Percentiles rank a stretch among this genome's conserved stretches.
Conservation (phyloP, 495 filamentous ascomycete genomes). For the Xylaria bambusicola region DNA sequence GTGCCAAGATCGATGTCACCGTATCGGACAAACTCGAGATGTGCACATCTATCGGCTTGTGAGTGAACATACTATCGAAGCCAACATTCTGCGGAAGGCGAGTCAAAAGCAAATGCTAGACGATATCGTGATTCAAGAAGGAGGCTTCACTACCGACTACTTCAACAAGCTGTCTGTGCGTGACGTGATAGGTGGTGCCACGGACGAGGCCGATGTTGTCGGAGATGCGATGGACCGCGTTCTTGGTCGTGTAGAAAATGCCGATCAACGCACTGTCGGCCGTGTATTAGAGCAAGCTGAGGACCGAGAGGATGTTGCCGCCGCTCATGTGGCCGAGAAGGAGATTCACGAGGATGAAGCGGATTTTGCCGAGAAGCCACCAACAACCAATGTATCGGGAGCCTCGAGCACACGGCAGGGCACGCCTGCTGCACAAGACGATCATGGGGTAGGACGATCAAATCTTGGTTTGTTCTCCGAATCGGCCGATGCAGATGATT, state of each 20-base stretch:
- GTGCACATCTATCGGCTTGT: constrained; percentile 98
- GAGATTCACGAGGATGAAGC: constrained; percentile 87
- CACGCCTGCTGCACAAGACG: constrained; percentile 47
- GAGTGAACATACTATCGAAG: constrained; percentile 96
- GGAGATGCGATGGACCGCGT: constrained; percentile 84
- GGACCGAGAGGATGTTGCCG: constrained; percentile 86
- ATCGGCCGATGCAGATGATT: constrained; percentile 39
- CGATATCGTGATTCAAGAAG: constrained; percentile 97
- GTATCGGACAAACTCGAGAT: constrained; percentile 96
- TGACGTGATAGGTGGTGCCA: constrained; percentile 60
- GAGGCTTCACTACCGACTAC: constrained; percentile 97
- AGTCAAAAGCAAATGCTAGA: constrained; percentile 98
- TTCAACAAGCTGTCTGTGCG: constrained; percentile 78
- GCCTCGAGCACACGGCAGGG: constrained; percentile 48
- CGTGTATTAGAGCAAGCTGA: constrained; percentile 84
- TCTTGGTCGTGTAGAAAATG: constrained; percentile 60
- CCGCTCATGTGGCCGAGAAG: constrained; percentile 83
- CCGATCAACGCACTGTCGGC: constrained; percentile 47
- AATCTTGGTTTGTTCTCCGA: constrained; percentile 45
- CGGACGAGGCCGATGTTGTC: constrained; percentile 53
- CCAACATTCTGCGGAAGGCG: constrained; percentile 94
- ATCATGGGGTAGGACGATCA: constrained; percentile 34
- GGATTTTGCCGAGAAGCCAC: constrained; percentile 80
- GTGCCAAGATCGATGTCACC: constrained; percentile 96
- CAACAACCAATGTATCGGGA: constrained; percentile 47